Percentiles rank a stretch among this genome's conserved stretches.
These are phyloP conservation scores for Cucurbita ficifolia DNA, from an alignment of 306 rosid species.

Conservation along the genomic window DNA sequence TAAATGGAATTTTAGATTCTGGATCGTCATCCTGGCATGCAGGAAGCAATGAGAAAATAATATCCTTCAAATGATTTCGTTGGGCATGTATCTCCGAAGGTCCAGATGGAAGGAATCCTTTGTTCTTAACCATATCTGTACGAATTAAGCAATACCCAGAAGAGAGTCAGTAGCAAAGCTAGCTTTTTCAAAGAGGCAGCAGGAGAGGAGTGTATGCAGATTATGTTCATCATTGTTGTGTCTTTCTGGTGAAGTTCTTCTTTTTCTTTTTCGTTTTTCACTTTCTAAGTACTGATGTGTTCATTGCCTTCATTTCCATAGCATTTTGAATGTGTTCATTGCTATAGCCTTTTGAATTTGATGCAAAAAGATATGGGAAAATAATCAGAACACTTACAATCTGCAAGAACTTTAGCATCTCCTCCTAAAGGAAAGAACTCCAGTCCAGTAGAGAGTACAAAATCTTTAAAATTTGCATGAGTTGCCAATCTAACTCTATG, in stretches of 20 bases:
- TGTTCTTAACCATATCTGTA: constrained; percentile 95
- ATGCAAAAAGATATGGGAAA: not conserved
- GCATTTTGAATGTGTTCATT: not conserved
- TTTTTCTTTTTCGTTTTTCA: not conserved
- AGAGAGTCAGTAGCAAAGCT: not conserved
- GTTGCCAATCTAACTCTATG: constrained; percentile 92
- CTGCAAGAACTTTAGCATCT: constrained; percentile 97
- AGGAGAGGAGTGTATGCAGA: not conserved
- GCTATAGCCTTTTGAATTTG: not conserved
- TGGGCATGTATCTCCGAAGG: constrained; percentile 84
- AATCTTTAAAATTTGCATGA: constrained; percentile 85
- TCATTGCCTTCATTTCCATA: not conserved
- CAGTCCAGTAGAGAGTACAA: constrained; percentile 68
- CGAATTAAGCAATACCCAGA: constrained; percentile 4
- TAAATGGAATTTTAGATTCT: constrained; percentile 39
- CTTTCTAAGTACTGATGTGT: not conserved
- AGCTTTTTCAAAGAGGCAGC: not conserved
- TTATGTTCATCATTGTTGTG: not conserved
- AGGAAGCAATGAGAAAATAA: constrained; percentile 57
- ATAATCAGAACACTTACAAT: constrained; percentile 50
- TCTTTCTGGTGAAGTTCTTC: not conserved
- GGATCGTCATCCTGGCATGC: constrained; percentile 71
- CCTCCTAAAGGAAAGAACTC: constrained; percentile 93
- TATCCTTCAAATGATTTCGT: constrained; percentile 61
- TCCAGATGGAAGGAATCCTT: constrained; percentile 90